A percentile compares a stretch with the other conserved stretches of the same genome.
Evolutionary conservation across 2,329 filamentous ascomycete species (phyloP).

Genomic region (Chrysoporthe cubensis): DNA sequence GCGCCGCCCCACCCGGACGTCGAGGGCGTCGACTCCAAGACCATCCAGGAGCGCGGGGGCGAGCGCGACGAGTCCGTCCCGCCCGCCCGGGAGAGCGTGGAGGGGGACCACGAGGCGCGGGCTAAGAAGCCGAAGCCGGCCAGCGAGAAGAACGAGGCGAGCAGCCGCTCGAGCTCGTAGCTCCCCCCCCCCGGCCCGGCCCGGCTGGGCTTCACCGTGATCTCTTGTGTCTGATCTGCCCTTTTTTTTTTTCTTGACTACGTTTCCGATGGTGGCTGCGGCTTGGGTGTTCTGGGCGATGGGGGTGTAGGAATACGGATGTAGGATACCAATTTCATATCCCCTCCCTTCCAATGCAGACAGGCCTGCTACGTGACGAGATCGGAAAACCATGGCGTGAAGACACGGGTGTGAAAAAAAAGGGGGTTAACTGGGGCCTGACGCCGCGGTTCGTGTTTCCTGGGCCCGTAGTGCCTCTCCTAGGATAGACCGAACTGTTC

Average conservation of each 20-base stretch:
- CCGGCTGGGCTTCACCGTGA: not conserved
- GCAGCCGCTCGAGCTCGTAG: constrained; percentile 9
- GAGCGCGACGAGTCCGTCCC: constrained; percentile 44
- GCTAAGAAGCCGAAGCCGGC: constrained; percentile 62
- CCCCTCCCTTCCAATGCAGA: not conserved
- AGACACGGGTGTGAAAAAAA: not conserved
- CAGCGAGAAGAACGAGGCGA: constrained; percentile 65
- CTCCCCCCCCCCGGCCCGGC: too few species aligned
- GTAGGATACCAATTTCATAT: constrained; percentile 13
- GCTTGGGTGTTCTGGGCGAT: constrained; percentile 1
- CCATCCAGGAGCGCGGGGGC: constrained; percentile 44
- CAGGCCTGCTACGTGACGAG: not conserved
- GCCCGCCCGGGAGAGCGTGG: constrained; percentile 55
- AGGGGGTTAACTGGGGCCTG: not conserved
- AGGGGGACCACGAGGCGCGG: constrained; percentile 63
- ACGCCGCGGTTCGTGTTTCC: too few species aligned
- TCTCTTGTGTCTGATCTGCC: not conserved
- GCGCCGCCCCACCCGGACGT: constrained; percentile 65
- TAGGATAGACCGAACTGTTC: not conserved
- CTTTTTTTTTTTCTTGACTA: not conserved
- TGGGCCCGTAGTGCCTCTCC: not conserved
- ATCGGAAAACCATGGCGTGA: not conserved
- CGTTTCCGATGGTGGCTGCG: not conserved
- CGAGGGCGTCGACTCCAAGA: constrained; percentile 64
- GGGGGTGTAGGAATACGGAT: not conserved